phyloP scores from a whole-genome alignment of 371 early-diverging fungal species.

The Conidiobolus incongruus region DNA sequence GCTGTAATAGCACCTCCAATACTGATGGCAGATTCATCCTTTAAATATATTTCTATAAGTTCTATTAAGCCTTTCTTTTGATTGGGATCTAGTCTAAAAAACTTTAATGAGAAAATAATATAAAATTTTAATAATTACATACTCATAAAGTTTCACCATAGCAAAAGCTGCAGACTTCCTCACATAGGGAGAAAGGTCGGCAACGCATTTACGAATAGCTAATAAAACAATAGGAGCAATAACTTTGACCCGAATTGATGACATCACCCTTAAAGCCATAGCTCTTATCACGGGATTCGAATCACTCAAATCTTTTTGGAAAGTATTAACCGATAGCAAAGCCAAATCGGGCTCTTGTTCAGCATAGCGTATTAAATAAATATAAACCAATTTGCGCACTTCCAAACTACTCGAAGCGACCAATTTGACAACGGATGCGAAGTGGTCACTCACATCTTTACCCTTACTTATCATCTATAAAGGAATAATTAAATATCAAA shows the following conservation, averaged over 20 bases:
- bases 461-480: conserved; percentile 73
- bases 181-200: conserved; percentile 80
- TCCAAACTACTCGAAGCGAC: conserved; percentile 78
- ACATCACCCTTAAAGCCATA: conserved; percentile 87
- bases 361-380: conserved; percentile 79
- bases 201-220: conserved; percentile 62
- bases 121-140: conserved; percentile 4
- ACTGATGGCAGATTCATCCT: conserved; percentile 66
- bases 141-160: conserved; percentile 69
- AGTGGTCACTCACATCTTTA: conserved; percentile 74
- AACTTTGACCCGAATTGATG: conserved; percentile 74
- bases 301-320: conserved; percentile 89
- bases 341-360: conserved; percentile 88
- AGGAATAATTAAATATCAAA: not conserved
- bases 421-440: conserved; percentile 91
- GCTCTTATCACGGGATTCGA: conserved; percentile 77
- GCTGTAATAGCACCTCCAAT: conserved; percentile 72
- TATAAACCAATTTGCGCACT: conserved; percentile 83
- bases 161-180: conserved; percentile 83
- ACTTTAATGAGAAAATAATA: not conserved
- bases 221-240: conserved; percentile 75
- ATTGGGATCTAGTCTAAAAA: conserved; percentile 41
- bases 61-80: conserved; percentile 54
- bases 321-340: conserved; percentile 83
- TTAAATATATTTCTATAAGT: conserved; percentile 44